Conservation (phyloP, 495 filamentous ascomycete species). For the Stereocaulon alpinum region DNA sequence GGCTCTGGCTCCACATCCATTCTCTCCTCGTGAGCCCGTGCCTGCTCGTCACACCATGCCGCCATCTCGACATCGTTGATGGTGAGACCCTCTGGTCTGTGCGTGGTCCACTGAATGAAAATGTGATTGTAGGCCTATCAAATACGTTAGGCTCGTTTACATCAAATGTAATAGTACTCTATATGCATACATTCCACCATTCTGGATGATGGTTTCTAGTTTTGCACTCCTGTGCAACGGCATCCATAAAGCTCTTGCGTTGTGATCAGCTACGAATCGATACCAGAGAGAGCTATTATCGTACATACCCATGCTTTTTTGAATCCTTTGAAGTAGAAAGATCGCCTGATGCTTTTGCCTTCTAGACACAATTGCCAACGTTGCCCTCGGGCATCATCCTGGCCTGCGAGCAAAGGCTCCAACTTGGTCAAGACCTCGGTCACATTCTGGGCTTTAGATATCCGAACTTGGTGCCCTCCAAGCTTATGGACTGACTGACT, state of each 20-base stretch:
- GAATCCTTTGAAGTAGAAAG: constrained; percentile 54
- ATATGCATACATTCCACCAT: constrained; percentile 47
- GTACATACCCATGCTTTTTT: constrained; percentile 47
- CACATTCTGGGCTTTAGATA: constrained; percentile 2
- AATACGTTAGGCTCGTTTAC: neutral
- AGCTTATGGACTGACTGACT: neutral
- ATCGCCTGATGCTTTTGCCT: constrained; percentile 44
- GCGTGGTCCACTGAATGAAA: constrained; percentile 57
- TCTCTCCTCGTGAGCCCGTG: constrained; percentile 41
- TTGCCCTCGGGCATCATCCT: constrained; percentile 19
- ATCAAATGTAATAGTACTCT: neutral
- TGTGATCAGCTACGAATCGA: neutral
- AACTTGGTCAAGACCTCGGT: neutral
- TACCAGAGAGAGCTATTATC: neutral
- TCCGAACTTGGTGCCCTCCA: neutral
- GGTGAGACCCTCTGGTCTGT: constrained; percentile 47
- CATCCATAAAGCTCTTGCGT: constrained; percentile 49
- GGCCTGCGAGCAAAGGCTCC: constrained; percentile 6
- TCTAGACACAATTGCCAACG: constrained; percentile 16
- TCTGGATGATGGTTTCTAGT: constrained; percentile 51
- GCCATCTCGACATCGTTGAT: constrained; percentile 48
- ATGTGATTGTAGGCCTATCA: constrained; percentile 50
- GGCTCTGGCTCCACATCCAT: constrained; percentile 19
- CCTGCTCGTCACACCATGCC: constrained; percentile 44
- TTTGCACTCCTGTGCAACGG: constrained; percentile 45